These are phyloP conservation scores for Russula virescens DNA, from an alignment of 768 basidiomycete genomes.

Conservation along the genomic window DNA sequence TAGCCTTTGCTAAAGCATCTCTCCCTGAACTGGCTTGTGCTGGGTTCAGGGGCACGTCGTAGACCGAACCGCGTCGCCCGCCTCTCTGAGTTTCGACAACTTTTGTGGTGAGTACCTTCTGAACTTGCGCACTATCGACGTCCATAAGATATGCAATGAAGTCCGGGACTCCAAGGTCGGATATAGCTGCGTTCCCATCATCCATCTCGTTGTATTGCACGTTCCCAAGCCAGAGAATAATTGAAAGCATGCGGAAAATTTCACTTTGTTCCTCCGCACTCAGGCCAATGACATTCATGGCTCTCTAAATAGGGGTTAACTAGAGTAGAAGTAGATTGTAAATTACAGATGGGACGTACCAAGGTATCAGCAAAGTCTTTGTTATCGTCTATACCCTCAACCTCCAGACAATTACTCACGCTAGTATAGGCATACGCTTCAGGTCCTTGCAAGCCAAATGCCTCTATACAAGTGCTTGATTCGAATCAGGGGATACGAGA, in stretches of 20 bases:
- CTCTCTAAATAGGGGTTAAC: constrained; percentile 48
- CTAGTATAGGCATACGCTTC: constrained; percentile 94
- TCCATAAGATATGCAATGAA: constrained; percentile 96
- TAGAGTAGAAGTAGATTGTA: neutral
- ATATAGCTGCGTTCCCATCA: constrained; percentile 78
- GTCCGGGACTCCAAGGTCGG: constrained; percentile 85
- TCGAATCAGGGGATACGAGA: neutral
- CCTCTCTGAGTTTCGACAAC: constrained; percentile 92
- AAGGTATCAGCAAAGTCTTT: constrained; percentile 86
- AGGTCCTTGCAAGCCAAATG: constrained; percentile 92
- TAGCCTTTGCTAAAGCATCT: constrained; percentile 90
- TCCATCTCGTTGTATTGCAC: constrained; percentile 85
- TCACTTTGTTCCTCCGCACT: constrained; percentile 77
- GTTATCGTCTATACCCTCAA: constrained; percentile 84
- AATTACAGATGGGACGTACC: constrained; percentile 40
- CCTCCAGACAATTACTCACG: constrained; percentile 85
- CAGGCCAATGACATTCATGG: constrained; percentile 93
- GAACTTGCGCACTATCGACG: constrained; percentile 66
- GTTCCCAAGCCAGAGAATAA: constrained; percentile 94
- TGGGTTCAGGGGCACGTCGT: constrained; percentile 92
- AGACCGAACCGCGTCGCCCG: constrained; percentile 90
- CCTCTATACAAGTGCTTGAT: constrained; percentile 47
- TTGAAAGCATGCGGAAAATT: constrained; percentile 90
- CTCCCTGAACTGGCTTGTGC: constrained; percentile 84
- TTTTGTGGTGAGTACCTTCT: constrained; percentile 80